These are phyloP conservation scores for Oryza meyeriana DNA, from an alignment of 176 grass and related monocot genomes.

Conservation along the genomic window DNA sequence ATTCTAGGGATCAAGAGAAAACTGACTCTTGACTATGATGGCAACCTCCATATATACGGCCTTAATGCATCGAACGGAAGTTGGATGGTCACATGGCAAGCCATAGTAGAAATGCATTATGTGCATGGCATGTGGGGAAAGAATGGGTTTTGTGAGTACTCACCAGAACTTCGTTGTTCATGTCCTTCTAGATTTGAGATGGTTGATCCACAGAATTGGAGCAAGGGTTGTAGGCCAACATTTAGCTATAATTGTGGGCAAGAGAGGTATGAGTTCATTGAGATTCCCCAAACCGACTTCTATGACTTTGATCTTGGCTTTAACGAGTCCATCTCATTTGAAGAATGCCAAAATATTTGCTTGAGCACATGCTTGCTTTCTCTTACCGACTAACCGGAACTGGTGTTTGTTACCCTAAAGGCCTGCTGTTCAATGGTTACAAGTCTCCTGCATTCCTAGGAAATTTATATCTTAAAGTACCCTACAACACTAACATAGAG, in stretches of 20 bases:
- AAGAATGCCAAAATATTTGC: neutral
- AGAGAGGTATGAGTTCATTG: neutral
- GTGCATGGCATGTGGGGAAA: neutral
- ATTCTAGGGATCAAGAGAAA: neutral
- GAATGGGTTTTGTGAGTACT: neutral
- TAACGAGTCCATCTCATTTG: neutral
- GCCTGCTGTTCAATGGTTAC: constrained; percentile 33
- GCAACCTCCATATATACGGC: neutral
- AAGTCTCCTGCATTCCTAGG: constrained; percentile 21
- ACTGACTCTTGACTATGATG: neutral
- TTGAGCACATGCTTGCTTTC: neutral
- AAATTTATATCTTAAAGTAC: constrained; percentile 34
- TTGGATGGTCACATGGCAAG: neutral
- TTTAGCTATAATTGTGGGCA: neutral
- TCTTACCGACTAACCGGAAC: neutral
- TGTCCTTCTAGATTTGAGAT: neutral
- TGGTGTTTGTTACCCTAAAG: constrained; percentile 26
- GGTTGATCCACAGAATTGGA: neutral
- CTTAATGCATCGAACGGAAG: neutral
- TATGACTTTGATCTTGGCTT: neutral
- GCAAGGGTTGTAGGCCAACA: neutral
- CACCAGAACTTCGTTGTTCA: neutral
- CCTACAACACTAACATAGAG: neutral
- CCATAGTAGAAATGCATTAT: neutral
- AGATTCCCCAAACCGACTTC: neutral